These are phyloP conservation scores for Coemansia sp. DNA, from an alignment of 192 early-diverging fungal genomes.

Conservation along the genomic window DNA sequence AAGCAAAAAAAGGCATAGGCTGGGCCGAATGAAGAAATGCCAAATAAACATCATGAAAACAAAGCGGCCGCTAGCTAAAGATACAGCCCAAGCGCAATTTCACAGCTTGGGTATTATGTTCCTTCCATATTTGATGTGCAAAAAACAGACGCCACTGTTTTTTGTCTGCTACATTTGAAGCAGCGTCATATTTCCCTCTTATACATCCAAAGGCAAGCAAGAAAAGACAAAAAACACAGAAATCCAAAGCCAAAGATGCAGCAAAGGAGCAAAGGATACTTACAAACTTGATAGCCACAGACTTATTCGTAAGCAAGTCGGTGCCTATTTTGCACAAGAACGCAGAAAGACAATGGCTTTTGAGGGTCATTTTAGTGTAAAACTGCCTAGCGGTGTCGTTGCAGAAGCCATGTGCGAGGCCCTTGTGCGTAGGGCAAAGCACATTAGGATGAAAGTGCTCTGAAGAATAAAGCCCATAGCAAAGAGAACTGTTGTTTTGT, in stretches of 20 bases:
- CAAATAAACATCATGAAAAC: slow-evolving; percentile 5
- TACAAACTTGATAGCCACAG: slow-evolving; percentile 94
- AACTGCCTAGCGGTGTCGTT: background rate
- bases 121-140: slow-evolving; percentile 8
- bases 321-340: slow-evolving; percentile 29
- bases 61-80: slow-evolving; percentile 15
- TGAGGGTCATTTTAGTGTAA: slow-evolving; percentile 1
- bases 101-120: background rate
- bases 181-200: background rate
- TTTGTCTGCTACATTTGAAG: background rate
- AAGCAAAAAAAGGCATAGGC: background rate
- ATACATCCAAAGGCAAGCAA: background rate
- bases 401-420: background rate
- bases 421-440: background rate
- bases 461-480: too few species aligned
- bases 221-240: slow-evolving; percentile 1
- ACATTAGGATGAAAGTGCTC: background rate
- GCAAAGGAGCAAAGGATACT: slow-evolving; percentile 17
- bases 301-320: slow-evolving; percentile 87
- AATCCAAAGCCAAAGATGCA: background rate
- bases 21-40: slow-evolving; percentile 3
- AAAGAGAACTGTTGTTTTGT: background rate
- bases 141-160: slow-evolving; percentile 16
- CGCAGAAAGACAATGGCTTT: background rate
- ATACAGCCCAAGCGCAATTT: background rate